Conservation (phyloP, 2,329 filamentous ascomycete genomes). For the Trichoderma sp. region DNA sequence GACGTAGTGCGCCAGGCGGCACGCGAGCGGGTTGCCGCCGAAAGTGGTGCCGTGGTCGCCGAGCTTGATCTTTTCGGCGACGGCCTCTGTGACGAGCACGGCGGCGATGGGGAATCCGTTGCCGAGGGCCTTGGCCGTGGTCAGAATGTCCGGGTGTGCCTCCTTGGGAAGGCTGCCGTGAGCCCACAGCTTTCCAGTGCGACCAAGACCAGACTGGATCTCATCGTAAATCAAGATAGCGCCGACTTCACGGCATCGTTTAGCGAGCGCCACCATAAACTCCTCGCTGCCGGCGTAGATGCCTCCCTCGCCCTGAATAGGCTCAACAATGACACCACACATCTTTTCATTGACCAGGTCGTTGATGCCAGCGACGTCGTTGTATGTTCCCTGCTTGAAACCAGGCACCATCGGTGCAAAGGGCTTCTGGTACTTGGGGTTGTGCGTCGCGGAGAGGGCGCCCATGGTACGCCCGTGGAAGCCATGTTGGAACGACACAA, state of each 20-base stretch:
- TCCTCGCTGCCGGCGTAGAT: slow-evolving; percentile 80
- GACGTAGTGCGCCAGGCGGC: slow-evolving; percentile 82
- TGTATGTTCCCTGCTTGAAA: slow-evolving; percentile 83
- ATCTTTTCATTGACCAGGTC: slow-evolving; percentile 79
- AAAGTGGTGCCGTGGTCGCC: slow-evolving; percentile 95
- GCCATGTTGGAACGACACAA: slow-evolving; percentile 87
- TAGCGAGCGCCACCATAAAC: slow-evolving; percentile 82
- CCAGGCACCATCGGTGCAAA: slow-evolving; percentile 96
- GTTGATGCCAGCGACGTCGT: slow-evolving; percentile 72
- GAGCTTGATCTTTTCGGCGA: slow-evolving; percentile 45
- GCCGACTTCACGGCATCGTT: slow-evolving; percentile 80
- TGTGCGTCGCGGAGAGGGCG: slow-evolving; percentile 90
- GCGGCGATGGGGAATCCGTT: slow-evolving; percentile 97
- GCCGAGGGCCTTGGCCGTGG: slow-evolving; percentile 91
- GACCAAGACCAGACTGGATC: slow-evolving; percentile 90
- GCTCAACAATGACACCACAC: slow-evolving; percentile 93
- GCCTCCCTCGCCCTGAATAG: slow-evolving; percentile 95
- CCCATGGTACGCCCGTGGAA: slow-evolving; percentile 99
- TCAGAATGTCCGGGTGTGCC: slow-evolving; percentile 91
- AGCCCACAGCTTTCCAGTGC: slow-evolving; percentile 90
- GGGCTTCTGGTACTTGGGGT: slow-evolving; percentile 95
- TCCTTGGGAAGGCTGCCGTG: slow-evolving; percentile 72
- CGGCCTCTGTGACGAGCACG: slow-evolving; percentile 44
- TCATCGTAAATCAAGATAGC: slow-evolving; percentile 93
- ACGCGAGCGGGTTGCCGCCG: slow-evolving; percentile 86